Percentiles rank a stretch among this genome's conserved stretches.
These are phyloP conservation scores for Cordyceps tenuipes DNA, from an alignment of 2,329 filamentous ascomycete genomes.

Conservation along the genomic window DNA sequence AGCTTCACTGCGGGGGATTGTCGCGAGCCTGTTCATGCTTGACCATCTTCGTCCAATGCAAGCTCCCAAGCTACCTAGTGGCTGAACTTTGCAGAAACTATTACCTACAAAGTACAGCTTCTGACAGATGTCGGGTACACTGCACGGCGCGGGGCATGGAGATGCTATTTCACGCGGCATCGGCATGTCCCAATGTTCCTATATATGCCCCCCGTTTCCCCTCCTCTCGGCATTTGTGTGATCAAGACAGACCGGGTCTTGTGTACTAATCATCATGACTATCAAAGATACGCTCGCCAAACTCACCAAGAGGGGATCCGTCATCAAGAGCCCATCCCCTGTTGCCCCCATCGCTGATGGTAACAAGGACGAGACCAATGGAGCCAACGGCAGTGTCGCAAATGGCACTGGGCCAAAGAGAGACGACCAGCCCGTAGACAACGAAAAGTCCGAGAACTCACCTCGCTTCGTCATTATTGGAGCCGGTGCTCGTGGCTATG, in stretches of 20 bases:
- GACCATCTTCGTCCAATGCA: not conserved
- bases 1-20: not conserved
- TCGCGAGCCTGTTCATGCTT: not conserved
- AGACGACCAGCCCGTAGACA: not conserved
- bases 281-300: conserved; percentile 17
- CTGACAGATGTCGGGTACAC: not conserved
- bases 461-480: conserved; percentile 72
- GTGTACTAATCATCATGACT: conserved; percentile 15
- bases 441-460: conserved; percentile 31
- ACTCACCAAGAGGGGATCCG: conserved; percentile 12
- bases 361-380: not conserved
- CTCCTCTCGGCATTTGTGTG: not conserved
- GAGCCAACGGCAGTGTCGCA: not conserved
- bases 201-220: conserved; percentile 15
- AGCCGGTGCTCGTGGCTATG: conserved; percentile 68
- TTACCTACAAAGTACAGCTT: conserved; percentile 6
- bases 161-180: not conserved
- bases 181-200: not conserved
- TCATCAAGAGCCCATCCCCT: not conserved
- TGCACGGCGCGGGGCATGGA: not conserved
- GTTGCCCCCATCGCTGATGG: not conserved
- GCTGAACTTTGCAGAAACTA: not conserved
- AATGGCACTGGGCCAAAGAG: not conserved
- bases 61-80: not conserved
- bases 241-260: not conserved